Evolutionary conservation across 2,329 filamentous ascomycete species (phyloP).

Genomic region (Verticillium tricorpus): DNA sequence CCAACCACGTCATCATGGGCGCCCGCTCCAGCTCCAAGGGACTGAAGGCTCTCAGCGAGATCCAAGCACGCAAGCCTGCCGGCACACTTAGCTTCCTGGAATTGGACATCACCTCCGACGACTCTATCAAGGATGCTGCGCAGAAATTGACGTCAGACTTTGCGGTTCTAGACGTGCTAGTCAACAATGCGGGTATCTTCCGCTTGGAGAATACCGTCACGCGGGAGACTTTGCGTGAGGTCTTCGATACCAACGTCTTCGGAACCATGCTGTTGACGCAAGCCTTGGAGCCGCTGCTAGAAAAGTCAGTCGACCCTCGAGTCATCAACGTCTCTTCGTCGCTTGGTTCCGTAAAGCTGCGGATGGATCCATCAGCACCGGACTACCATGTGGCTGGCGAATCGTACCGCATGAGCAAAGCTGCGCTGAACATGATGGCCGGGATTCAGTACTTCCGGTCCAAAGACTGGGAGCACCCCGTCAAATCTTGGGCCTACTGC

Average conservation of each 20-base stretch:
- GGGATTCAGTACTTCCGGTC: constrained; percentile 21
- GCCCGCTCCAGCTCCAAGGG: constrained; percentile 32
- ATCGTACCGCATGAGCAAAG: constrained; percentile 29
- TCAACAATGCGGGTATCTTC: constrained; percentile 56
- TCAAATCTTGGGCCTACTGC: constrained; percentile 26
- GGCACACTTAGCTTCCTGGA: constrained; percentile 53
- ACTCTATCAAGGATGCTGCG: constrained; percentile 49
- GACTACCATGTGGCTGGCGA: constrained; percentile 14
- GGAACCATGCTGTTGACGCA: constrained; percentile 22
- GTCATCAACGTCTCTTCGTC: constrained; percentile 28
- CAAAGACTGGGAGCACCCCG: constrained; percentile 18
- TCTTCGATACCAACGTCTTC: constrained; percentile 40
- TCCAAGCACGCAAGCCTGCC: constrained; percentile 36
- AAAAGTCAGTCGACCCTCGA: constrained; percentile 19
- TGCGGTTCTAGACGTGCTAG: constrained; percentile 49
- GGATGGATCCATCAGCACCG: constrained; percentile 10
- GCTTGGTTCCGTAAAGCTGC: constrained; percentile 24
- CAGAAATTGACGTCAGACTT: constrained; percentile 45
- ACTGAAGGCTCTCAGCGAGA: constrained; percentile 21
- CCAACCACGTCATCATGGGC: constrained; percentile 34
- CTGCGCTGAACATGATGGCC: constrained; percentile 31
- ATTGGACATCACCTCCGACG: constrained; percentile 56
- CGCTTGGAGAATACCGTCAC: constrained; percentile 44
- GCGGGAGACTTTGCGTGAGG: constrained; percentile 47
- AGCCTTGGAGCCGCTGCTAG: constrained; percentile 24